phyloP scores from a whole-genome alignment of 768 basidiomycete genomes.

The Lentinus tigrinus region DNA sequence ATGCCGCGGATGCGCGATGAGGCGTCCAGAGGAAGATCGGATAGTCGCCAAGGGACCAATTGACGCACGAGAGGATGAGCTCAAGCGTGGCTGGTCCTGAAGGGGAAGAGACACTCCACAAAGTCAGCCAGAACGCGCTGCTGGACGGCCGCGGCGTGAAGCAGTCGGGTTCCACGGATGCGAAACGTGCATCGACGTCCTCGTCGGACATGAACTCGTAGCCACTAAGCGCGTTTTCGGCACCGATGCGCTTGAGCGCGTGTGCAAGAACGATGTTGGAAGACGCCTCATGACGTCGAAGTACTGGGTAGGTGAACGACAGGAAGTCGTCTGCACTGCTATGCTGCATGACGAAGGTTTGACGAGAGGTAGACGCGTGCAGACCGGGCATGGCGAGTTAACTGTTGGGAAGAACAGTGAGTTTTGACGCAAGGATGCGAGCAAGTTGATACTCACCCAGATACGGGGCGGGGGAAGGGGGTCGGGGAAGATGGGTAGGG shows the following conservation, averaged over 20 bases:
- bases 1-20: constrained; percentile 24
- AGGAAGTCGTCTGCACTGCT: constrained; percentile 41
- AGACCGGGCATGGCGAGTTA: constrained; percentile 32
- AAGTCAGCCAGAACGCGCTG: constrained; percentile 48
- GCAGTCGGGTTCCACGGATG: constrained; percentile 23
- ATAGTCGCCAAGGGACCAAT: constrained; percentile 43
- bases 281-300: constrained; percentile 44
- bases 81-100: constrained; percentile 34
- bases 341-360: constrained; percentile 38
- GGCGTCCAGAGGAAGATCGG: constrained; percentile 55
- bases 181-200: constrained; percentile 31
- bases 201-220: constrained; percentile 34
- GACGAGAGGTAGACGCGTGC: constrained; percentile 22
- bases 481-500: background rate
- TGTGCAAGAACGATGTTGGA: constrained; percentile 54
- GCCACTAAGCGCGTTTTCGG: constrained; percentile 37
- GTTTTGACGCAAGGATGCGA: background rate
- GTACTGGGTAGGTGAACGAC: constrained; percentile 38
- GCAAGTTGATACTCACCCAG: constrained; percentile 1
- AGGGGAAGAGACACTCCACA: constrained; percentile 40
- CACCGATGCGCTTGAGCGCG: constrained; percentile 42
- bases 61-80: constrained; percentile 47
- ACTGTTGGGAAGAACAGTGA: background rate
- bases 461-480: background rate
- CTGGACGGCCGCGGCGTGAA: constrained; percentile 18